A percentile compares a stretch with the other conserved stretches of the same genome.
Conservation (phyloP, 139 green algal species). For the Chlamydomonas sphaeroides region DNA sequence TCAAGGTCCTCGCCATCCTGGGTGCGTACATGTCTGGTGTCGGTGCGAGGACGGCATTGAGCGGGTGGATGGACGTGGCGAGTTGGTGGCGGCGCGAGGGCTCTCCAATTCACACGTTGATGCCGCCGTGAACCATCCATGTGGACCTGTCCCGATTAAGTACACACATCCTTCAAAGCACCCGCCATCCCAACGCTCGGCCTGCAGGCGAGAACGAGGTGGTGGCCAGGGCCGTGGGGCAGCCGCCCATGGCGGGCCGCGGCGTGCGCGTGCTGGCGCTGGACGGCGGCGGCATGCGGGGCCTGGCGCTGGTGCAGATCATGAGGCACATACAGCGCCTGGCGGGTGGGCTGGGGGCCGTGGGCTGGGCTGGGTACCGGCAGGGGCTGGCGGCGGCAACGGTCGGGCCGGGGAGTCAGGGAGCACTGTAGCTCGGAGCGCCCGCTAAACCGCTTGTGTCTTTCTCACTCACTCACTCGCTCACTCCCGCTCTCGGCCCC, state of each 20-base stretch:
- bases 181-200: neutral
- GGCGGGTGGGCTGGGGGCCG: conserved; percentile 29
- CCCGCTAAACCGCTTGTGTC: no score
- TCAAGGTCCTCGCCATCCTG: conserved; percentile 80
- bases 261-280: conserved; percentile 93
- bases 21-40: conserved; percentile 52
- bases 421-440: no score
- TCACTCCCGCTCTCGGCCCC: no score
- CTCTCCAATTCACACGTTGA: neutral
- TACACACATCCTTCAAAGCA: no score
- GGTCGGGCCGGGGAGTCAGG: no score
- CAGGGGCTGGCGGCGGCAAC: neutral
- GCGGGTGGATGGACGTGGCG: no score
- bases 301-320: conserved; percentile 81
- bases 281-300: conserved; percentile 96
- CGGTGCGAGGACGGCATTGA: no score
- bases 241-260: conserved; percentile 62
- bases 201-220: conserved; percentile 78
- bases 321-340: conserved; percentile 77
- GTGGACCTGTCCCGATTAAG: no score
- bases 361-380: no score
- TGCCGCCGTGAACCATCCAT: no score
- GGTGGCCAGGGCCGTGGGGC: conserved; percentile 67
- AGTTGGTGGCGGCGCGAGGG: neutral
- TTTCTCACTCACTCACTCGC: no score